Base-by-base conservation (phyloP, 208 protist species). In the Leishmania lainsoni region DNA sequence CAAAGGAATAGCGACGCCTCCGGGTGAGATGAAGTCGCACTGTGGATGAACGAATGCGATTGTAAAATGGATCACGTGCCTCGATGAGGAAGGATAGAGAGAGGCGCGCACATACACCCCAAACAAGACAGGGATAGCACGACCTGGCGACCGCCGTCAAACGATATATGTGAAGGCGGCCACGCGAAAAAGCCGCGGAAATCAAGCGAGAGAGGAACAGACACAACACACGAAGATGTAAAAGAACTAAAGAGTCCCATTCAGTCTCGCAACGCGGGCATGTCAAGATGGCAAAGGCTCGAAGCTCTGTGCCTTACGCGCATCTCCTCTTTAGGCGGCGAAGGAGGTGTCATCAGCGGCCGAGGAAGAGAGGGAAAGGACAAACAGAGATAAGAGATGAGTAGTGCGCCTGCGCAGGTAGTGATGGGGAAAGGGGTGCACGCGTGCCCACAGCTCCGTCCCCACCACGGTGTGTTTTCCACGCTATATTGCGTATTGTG, bases 1-100 rank as follows among this genome's bases (percentile, higher is more conserved):
- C 29, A 10, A 73, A 45, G 45, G 20, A 16, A 68, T 16, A 0
- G 17, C 48, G 26, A 71, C 66, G 69, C 45, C 39, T 51, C 69
- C 42, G 12, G 48, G 69, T 14, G 20, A 48, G 45, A 29, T 51
- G 69, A 26, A 73, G 69, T 10, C 42, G 45, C 69, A 73, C 69
- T 1, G 26, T 29, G 22, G 17, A 48, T 29, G 35, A 29, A 2
- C 42, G 51, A 73, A 45, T 49, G 20, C 17, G 32, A 20, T 32
- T 32, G 71, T 17, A 26, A 17, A n/a, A 66, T 26, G 9, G 9
- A 4, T 73, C 12, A 35, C 45, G 20, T 10, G n/a, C 26, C 17
- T 51, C 61, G 17, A 75, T 29, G 59, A 56, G 51, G 32, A 45
- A 22, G 74, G n/a, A 79, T 16, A 69, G 80, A 56, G 45, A 76